Evolutionary conservation across 2,329 filamentous ascomycete species (phyloP).

Genomic region (Aspergillus japonicus): DNA sequence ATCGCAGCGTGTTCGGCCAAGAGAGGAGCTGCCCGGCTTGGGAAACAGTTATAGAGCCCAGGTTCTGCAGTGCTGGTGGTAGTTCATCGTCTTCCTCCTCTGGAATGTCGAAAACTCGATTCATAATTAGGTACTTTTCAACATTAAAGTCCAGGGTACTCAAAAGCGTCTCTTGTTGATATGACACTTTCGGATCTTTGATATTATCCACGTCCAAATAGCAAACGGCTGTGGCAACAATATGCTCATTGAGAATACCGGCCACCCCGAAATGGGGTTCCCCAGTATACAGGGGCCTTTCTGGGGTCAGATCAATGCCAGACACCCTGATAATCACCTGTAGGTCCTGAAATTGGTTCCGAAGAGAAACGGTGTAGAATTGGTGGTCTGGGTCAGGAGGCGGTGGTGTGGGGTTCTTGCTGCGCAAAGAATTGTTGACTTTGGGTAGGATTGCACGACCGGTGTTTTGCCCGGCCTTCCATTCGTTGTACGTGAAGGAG

Average conservation of each 20-base stretch:
- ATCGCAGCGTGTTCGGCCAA: neutral
- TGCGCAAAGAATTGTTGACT: neutral
- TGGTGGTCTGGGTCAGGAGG: neutral
- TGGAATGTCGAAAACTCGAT: neutral
- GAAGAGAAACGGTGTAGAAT: neutral
- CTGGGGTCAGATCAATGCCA: neutral
- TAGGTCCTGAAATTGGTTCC: neutral
- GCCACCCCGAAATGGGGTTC: neutral
- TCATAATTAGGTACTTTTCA: neutral
- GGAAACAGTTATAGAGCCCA: neutral
- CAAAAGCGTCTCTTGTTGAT: neutral
- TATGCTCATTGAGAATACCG: neutral
- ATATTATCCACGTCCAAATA: neutral
- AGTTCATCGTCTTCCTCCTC: neutral
- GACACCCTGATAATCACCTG: neutral
- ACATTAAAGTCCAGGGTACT: neutral
- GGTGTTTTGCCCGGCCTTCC: neutral
- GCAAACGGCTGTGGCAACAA: neutral
- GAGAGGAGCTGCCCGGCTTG: neutral
- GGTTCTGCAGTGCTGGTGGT: neutral
- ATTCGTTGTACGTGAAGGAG: neutral
- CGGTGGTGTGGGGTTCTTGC: neutral
- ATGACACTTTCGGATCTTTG: neutral
- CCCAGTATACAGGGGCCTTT: neutral
- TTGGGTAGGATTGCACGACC: neutral